Base-by-base conservation (phyloP, 1,284 basidiomycete genomes). In the Butyriboletus appendiculatus region DNA sequence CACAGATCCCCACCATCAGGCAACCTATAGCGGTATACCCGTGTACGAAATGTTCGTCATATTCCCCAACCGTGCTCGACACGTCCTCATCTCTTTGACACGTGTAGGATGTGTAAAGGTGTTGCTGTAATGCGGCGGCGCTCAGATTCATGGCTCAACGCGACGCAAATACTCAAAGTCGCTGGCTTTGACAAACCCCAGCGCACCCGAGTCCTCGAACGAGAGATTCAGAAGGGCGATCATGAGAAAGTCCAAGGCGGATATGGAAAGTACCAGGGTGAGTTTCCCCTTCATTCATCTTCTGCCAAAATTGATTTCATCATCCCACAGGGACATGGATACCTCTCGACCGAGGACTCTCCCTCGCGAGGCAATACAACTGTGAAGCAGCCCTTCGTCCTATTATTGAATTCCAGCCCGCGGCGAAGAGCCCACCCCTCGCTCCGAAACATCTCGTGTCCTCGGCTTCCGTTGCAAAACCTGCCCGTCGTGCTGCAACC, bases 171-270 rank as follows among this genome's bases (percentile, higher is more conserved):
- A 58, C 85, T 99, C 69, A 99, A 99, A 73, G 96, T 99, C 62
- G 97, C 96, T 33, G 97, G 96, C 11, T 98, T 99, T 64, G 97
- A 99, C 77, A 99, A 99, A 73, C 97, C 97, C 1, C 97, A 99
- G 72, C 82, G 97, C 46, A 99, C 97, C 52, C 86, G 97, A 55
- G 96, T 99, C 14, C 81, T 99, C 45, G 97, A 99, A 73, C 86
- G 97, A 60, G 97, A 99, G 75, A 89, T 99, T 3, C 97, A 99
- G 73, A 98, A 98, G 74, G 97, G 96, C 26, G 91, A 94, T 62
- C 97, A 99, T 73, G 97, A 99, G 75, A 99, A 99, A 73, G 95
- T 99, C 1, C 97, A 99, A 72, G 97, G 97, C 34, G 97, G 97
- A 0, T 99, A 99, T 73, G 97, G 97, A 62, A 99, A 99, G 76